phyloP scores from a whole-genome alignment of 345 rosid species.

The Brassica cretica region DNA sequence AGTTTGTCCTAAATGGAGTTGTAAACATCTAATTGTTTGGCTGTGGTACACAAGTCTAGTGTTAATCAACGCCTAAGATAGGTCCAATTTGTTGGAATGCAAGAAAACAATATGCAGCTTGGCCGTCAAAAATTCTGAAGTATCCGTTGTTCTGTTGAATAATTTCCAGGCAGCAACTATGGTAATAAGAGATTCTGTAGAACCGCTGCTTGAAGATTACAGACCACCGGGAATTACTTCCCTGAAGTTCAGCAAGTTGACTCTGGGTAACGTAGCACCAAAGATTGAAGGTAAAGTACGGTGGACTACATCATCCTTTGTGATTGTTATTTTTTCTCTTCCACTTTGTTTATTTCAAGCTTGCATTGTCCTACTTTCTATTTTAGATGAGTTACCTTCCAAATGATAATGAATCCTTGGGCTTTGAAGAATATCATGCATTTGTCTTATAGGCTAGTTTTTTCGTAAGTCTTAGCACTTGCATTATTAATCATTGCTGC shows the following conservation, averaged over 20 bases:
- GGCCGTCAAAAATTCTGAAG: background rate
- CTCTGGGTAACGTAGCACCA: slow-evolving; percentile 94
- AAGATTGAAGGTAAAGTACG: slow-evolving; percentile 83
- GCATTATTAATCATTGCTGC: slow-evolving; percentile 37
- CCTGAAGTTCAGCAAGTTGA: slow-evolving; percentile 80
- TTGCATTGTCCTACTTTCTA: slow-evolving; percentile 2
- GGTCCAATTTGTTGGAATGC: slow-evolving; percentile 12
- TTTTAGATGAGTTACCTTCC: slow-evolving; percentile 8
- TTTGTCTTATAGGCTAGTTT: background rate
- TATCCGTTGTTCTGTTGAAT: slow-evolving; percentile 26
- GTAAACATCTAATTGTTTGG: background rate
- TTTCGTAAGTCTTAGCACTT: background rate
- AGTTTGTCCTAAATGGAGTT: slow-evolving; percentile 11
- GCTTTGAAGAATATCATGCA: slow-evolving; percentile 1
- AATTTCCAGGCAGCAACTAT: slow-evolving; percentile 80
- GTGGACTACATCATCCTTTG: slow-evolving; percentile 16
- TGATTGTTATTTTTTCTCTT: background rate
- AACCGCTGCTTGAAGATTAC: slow-evolving; percentile 93
- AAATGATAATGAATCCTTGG: background rate
- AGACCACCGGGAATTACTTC: slow-evolving; percentile 96
- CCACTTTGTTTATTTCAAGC: slow-evolving; percentile 9
- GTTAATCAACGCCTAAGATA: background rate
- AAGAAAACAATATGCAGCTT: slow-evolving; percentile 5
- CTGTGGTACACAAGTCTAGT: slow-evolving; percentile 21
- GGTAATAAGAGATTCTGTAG: slow-evolving; percentile 93